A percentile compares a stretch with the other conserved stretches of the same genome.
phyloP scores from a whole-genome alignment of 148 eudicot genomes.

The Spergularia marina region DNA sequence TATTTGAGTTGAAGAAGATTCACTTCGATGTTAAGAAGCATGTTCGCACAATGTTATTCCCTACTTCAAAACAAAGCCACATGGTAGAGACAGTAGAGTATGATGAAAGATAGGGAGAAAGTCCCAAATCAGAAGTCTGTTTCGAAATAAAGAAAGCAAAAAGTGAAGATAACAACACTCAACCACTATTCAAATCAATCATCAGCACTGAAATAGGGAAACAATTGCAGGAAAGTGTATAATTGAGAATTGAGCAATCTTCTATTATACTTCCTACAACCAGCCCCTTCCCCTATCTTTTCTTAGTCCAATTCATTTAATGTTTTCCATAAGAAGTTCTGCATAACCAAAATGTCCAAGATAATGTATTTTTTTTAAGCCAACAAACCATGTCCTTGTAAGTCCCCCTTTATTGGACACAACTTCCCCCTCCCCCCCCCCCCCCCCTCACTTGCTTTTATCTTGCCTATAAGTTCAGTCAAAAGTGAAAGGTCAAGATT shows the following conservation, averaged over 20 bases:
- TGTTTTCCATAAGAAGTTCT: too few relatives aligned
- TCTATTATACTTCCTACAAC: too few relatives aligned
- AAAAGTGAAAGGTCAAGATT: too few relatives aligned
- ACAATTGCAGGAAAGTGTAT: neutral
- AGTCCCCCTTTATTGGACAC: too few relatives aligned
- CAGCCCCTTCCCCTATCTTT: too few relatives aligned
- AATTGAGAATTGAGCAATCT: neutral
- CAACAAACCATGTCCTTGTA: too few relatives aligned
- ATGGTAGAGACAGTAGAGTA: slow-evolving; percentile 1
- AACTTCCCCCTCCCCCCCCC: too few relatives aligned
- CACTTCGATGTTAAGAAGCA: neutral
- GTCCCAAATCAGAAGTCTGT: neutral
- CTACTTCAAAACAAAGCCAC: neutral
- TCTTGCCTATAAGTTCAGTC: too few relatives aligned
- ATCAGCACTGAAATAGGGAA: neutral
- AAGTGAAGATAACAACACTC: neutral
- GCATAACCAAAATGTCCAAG: too few relatives aligned
- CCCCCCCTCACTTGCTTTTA: too few relatives aligned
- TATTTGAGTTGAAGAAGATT: neutral
- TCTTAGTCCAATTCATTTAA: too few relatives aligned
- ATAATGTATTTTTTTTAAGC: too few relatives aligned
- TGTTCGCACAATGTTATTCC: neutral
- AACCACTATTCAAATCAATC: neutral
- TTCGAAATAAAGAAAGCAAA: neutral
- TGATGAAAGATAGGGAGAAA: neutral